Evolutionary conservation across 306 rosid genomes (phyloP), one percentile per base, ranked within the genome.

Genomic region (Vigna unguiculata): DNA sequence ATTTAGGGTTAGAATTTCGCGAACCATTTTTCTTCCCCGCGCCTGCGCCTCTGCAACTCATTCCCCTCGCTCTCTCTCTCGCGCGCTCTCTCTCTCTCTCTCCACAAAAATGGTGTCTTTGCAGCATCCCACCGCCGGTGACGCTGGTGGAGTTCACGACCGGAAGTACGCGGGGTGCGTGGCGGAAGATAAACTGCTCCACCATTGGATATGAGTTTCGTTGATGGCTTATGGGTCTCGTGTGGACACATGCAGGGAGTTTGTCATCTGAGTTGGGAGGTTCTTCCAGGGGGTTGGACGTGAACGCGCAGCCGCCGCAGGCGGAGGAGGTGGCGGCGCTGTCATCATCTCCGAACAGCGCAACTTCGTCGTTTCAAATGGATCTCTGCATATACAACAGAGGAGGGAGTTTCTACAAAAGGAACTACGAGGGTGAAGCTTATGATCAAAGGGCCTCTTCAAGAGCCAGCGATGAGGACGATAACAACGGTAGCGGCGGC

Each of bases 401-500:
- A 65, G 60, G 86, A 22, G 59, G 86, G 22, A 81, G 43, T 24
- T 75, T 15, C 40, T 43, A 81, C 2, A 84, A 75, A 9, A 83
- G 85, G 20, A 88, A 89, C 72, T 87, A 90, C 7, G 92, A 85
- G 48, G 76, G 83, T 34, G 97, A 88, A 19, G 65, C 75, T 15
- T 91, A 90, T 53, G 79, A 60, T 10, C 96, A 88, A 69, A 82
- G 98, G 55, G 87, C 82, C 58, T 83, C 81, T 73, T 87, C 96
- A 0, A 86, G 98, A 80, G 93, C 85, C 9, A 91, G 97, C 17
- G 97, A 95, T 21, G 97, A 95, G 51, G 98, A 96, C 15, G 97
- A 92, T 16, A 73, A 22, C 15, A 72, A 30, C 22, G 60, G 38
- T 1, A 15, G 38, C 0, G 66, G 67, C 1, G 79, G 85, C 21